Evolutionary conservation across 192 early-diverging fungal genomes (phyloP).

Genomic region (Pilobolus umbonatus): DNA sequence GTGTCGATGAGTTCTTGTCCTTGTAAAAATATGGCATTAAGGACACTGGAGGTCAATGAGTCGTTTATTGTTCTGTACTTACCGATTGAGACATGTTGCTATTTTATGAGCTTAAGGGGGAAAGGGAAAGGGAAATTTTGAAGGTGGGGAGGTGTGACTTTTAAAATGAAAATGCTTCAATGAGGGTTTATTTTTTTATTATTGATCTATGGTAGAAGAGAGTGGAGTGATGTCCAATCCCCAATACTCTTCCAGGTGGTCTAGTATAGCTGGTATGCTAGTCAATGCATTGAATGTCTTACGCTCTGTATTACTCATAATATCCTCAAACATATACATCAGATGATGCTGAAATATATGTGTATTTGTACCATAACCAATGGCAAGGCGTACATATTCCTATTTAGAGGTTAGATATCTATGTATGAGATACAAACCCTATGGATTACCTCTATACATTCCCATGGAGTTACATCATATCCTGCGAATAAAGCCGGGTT

Average conservation of each 20-base stretch:
- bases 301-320: constrained; percentile 77
- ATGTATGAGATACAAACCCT: background rate
- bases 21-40: too few relatives aligned
- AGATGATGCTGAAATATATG: constrained; percentile 94
- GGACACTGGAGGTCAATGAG: too few relatives aligned
- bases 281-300: constrained; percentile 85
- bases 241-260: constrained; percentile 62
- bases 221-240: constrained; percentile 27
- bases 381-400: constrained; percentile 59
- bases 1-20: too few relatives aligned
- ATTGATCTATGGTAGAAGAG: too few relatives aligned
- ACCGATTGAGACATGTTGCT: too few relatives aligned
- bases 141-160: too few relatives aligned
- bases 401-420: background rate
- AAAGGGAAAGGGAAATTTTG: too few relatives aligned
- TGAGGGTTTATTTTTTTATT: too few relatives aligned
- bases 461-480: constrained; percentile 69
- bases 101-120: too few relatives aligned
- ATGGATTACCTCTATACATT: constrained; percentile 57
- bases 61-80: too few relatives aligned
- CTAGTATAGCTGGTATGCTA: constrained; percentile 70
- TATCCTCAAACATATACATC: constrained; percentile 89
- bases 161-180: too few relatives aligned
- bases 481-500: constrained; percentile 95
- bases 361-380: constrained; percentile 77